A percentile compares a stretch with the other conserved stretches of the same genome.
Conservation (phyloP, 805 yeast genomes). For the Metschnikowia peoriensis region DNA sequence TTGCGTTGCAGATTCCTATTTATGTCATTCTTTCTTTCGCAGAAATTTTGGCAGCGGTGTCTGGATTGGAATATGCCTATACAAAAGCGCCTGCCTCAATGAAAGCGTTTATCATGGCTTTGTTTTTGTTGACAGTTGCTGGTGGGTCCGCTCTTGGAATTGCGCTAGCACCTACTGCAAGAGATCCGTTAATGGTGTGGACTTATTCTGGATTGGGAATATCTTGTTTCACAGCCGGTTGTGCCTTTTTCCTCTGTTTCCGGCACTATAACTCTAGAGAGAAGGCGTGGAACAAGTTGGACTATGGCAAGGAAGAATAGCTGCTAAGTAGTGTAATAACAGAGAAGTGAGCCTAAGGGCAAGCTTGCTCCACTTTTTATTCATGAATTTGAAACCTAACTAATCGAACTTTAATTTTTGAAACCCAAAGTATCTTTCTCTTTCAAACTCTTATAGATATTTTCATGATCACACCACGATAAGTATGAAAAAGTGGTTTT, state of each 20-base stretch:
- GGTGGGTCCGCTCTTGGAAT: constrained; percentile 73
- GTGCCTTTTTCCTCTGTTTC: constrained; percentile 59
- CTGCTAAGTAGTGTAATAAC: no score
- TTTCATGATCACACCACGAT: no score
- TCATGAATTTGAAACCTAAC: no score
- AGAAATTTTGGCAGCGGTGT: constrained; percentile 15
- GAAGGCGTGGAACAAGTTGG: constrained; percentile 56
- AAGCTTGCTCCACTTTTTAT: neutral
- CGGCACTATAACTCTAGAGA: constrained; percentile 52
- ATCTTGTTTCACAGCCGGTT: constrained; percentile 58
- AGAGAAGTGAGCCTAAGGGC: neutral
- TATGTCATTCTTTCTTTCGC: constrained; percentile 12
- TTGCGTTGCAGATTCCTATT: constrained; percentile 13
- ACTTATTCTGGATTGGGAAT: constrained; percentile 61
- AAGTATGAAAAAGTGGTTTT: neutral
- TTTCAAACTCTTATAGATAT: no score
- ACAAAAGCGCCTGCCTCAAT: constrained; percentile 18
- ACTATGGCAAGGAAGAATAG: constrained; percentile 22
- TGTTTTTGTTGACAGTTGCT: constrained; percentile 69
- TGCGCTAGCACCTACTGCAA: constrained; percentile 52
- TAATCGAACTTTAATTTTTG: neutral
- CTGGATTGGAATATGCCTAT: constrained; percentile 20
- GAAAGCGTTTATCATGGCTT: constrained; percentile 19
- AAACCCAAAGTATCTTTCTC: no score
- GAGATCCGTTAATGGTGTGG: constrained; percentile 70